These are phyloP conservation scores for Bipolaris oryzae DNA, from an alignment of 2,329 filamentous ascomycete genomes.

Conservation along the genomic window DNA sequence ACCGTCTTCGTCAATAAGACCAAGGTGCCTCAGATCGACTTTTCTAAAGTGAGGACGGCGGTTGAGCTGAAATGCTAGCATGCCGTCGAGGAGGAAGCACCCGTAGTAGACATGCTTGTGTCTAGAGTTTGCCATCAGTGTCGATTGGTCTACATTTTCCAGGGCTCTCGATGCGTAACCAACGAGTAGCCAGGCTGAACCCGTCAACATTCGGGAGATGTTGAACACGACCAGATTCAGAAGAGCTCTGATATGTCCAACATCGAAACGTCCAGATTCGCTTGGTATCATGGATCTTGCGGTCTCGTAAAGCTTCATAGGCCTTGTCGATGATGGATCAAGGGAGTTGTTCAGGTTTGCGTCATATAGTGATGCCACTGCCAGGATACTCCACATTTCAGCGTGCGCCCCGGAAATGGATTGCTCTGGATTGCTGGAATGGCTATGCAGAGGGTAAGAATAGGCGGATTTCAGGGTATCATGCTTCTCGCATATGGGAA, in stretches of 20 bases:
- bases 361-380: conserved; percentile 48
- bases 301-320: conserved; percentile 33
- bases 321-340: conserved; percentile 13
- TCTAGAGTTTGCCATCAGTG: conserved; percentile 41
- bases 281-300: conserved; percentile 40
- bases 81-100: conserved; percentile 67
- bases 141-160: conserved; percentile 48
- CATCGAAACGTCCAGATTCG: conserved; percentile 40
- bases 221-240: conserved; percentile 65
- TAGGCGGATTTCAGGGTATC: conserved; percentile 65
- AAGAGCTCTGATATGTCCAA: conserved; percentile 52
- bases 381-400: conserved; percentile 55
- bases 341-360: conserved; percentile 4
- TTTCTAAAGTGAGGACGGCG: conserved; percentile 58
- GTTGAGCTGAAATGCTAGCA: conserved; percentile 60
- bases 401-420: conserved; percentile 48
- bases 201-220: conserved; percentile 63
- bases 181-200: conserved; percentile 67
- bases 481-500: conserved; percentile 74
- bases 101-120: conserved; percentile 58
- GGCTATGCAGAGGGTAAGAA: conserved; percentile 56
- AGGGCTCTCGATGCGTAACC: conserved; percentile 67
- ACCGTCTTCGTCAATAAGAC: conserved; percentile 66
- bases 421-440: conserved; percentile 32
- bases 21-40: conserved; percentile 56